phyloP scores from a whole-genome alignment of 352 stramenopile species.

The Phytopythium helicoides region DNA sequence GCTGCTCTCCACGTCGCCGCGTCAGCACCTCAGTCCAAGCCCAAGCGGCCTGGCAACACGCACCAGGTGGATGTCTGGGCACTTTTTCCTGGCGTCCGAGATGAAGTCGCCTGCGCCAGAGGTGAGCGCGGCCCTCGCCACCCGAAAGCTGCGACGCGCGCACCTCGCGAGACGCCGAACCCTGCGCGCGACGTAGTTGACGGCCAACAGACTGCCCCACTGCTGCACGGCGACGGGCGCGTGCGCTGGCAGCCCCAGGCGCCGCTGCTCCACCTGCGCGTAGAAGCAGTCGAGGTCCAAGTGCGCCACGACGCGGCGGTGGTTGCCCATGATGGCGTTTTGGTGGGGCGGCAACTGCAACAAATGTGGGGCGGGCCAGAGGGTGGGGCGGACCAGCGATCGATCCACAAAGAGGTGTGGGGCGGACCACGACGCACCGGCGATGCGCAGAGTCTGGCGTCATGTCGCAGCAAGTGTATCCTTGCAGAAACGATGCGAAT shows the following conservation, averaged over 20 bases:
- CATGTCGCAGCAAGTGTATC: too few species aligned
- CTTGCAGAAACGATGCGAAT: too few species aligned
- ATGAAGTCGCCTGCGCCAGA: slow-evolving; percentile 56
- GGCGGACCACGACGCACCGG: too few species aligned
- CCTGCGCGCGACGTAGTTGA: slow-evolving; percentile 82
- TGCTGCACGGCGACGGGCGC: slow-evolving; percentile 80
- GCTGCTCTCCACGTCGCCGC: slow-evolving; percentile 27
- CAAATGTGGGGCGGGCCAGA: too few species aligned
- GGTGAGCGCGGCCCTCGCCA: too few species aligned
- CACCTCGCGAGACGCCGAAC: slow-evolving; percentile 64
- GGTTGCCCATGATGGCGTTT: too few species aligned
- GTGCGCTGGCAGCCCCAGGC: slow-evolving; percentile 59
- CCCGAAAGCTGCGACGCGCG: neutral
- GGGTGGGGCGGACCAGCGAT: too few species aligned
- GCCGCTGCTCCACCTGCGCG: slow-evolving; percentile 76
- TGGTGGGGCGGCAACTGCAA: too few species aligned
- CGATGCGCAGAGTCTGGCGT: too few species aligned
- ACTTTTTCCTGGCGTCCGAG: slow-evolving; percentile 63
- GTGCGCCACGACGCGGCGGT: slow-evolving; percentile 74
- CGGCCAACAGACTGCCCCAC: slow-evolving; percentile 78
- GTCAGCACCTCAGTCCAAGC: neutral
- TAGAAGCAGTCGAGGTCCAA: slow-evolving; percentile 90
- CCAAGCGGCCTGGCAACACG: slow-evolving; percentile 3
- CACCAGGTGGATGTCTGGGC: slow-evolving; percentile 76
- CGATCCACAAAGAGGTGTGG: too few species aligned